Base-by-base conservation (phyloP, 164 flowering plant genomes). In the Berberis vulgaris region DNA sequence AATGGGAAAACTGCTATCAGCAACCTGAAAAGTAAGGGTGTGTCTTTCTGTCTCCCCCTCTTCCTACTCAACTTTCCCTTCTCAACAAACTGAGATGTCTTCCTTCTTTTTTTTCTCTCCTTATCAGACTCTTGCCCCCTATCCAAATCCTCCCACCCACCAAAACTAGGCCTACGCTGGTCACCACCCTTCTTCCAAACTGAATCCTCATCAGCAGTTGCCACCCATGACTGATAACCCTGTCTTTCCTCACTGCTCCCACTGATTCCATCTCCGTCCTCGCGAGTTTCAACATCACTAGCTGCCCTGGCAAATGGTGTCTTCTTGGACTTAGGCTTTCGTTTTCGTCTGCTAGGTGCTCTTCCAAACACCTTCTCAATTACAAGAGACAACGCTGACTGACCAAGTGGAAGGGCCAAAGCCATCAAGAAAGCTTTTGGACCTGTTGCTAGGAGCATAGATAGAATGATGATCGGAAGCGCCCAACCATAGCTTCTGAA, bases 91-190 rank as follows among this genome's bases (percentile, higher is more conserved):
- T 68, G 10, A 54, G 45, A 6, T 58, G 41, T 43, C 62, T 62
- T 41, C 62, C 73, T 39, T 26, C 41, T 53, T 49, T 56, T 65
- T 45, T 57, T 63, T 67, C 52, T n/a, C 74, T 66, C 74, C 52
- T 45, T 65, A 6, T 41, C 57, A 45, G 66, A 54, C 13, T 63
- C 67, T 5, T 47, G 60, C 57, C 39, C 69, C 52, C 65, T 64
- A 71, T 85, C 89, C 62, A 93, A 70, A 54, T 85, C 93, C 61
- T 90, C 98, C 98, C 98, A 93, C 49, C 98, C 98, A 54, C 97
- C 91, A 72, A 85, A 86, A 61, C 67, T 74, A 5, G 78, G 54
- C n/a, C 46, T 64, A 45, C 43, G 67, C 61, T 62, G 69, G 11
- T 57, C 65, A n/a, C 61, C 70, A 41, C 3, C 41, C 12, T 70